Evolutionary conservation across 306 rosid species (phyloP), one percentile per base, ranked within the genome.

Genomic region (Potentilla sterilis): DNA sequence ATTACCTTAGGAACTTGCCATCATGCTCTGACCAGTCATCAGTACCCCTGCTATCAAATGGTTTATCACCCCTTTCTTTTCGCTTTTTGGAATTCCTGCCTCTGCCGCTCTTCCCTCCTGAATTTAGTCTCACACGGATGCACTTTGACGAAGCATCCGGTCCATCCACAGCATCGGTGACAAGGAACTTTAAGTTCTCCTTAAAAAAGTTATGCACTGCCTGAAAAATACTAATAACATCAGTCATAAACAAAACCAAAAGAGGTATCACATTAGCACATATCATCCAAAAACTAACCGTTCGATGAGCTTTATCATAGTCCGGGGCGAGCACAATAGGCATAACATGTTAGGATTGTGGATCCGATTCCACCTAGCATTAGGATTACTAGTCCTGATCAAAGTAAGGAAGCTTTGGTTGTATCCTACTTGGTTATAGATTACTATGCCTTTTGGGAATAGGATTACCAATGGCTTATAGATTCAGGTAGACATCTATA

Each of bases 11-110:
- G 86, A 95, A 95, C 81, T 90, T 95, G 75, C 92, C 96, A 46
- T 55, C 80, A 76, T 81, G 74, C 68, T 88, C 93, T 41, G 87
- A 85, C 98, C 98, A 95, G 83, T 74, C 87, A 78, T 90, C 95
- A 38, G 93, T 90, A 76, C 98, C 98, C 80, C 97, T 88, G 78
- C 98, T 90, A 80, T 95, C 98, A 84, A 90, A 95, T 41, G 97
- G 96, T 54, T 84, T 92, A 74, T 76, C 91, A 37, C 85, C 91
- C 79, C 96, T 89, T 76, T 86, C 93, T 87, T 95, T 95, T 64
- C 96, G 90, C 74, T 95, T 95, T 84, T 71, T 92, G 37, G 89
- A 88, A 82, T 86, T 82, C 63, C 82, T 87, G 24, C 88, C 95
- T 64, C 76, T 83, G 59, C 73, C 84, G 72, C 79, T 86, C 73